Evolutionary conservation across 1,139 yeast species (phyloP).

Genomic region (Pneumocystis carinii): DNA sequence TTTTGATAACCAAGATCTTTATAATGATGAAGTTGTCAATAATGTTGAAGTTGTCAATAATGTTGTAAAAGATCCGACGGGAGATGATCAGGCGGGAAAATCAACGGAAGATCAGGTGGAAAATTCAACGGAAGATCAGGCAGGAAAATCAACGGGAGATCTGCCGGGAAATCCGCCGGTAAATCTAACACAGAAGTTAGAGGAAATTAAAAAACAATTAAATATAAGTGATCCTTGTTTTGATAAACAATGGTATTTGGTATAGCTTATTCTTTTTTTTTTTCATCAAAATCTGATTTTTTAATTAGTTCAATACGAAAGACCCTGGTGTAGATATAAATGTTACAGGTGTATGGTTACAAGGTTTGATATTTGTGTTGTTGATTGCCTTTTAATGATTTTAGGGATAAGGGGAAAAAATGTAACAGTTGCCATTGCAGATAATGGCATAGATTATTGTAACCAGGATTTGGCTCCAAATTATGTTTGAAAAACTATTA

Average conservation of each 20-base stretch:
- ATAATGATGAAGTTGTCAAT: slow-evolving; percentile 6
- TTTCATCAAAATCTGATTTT: neutral
- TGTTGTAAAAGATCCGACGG: too few species aligned
- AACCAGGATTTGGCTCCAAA: slow-evolving; percentile 56
- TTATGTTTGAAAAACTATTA: slow-evolving; percentile 21
- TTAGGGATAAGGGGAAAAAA: slow-evolving; percentile 65
- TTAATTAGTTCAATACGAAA: slow-evolving; percentile 36
- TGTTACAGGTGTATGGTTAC: slow-evolving; percentile 72
- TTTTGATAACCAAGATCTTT: too few species aligned
- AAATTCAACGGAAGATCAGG: too few species aligned
- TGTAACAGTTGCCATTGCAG: slow-evolving; percentile 72
- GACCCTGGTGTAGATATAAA: slow-evolving; percentile 77
- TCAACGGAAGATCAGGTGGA: too few species aligned
- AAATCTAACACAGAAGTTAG: slow-evolving; percentile 12
- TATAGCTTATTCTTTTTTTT: neutral
- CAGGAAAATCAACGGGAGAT: too few species aligned
- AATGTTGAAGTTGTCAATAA: too few species aligned
- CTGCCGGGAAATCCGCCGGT: too few species aligned
- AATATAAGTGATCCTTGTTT: slow-evolving; percentile 70
- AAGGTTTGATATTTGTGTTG: slow-evolving; percentile 18
- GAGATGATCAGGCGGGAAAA: too few species aligned
- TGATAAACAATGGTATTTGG: slow-evolving; percentile 73
- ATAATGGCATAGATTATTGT: slow-evolving; percentile 83
- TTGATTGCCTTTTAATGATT: neutral
- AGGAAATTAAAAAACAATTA: slow-evolving; percentile 31